phyloP scores from a whole-genome alignment of 2,329 filamentous ascomycete species.

The Colletotrichum gloeosporioides region DNA sequence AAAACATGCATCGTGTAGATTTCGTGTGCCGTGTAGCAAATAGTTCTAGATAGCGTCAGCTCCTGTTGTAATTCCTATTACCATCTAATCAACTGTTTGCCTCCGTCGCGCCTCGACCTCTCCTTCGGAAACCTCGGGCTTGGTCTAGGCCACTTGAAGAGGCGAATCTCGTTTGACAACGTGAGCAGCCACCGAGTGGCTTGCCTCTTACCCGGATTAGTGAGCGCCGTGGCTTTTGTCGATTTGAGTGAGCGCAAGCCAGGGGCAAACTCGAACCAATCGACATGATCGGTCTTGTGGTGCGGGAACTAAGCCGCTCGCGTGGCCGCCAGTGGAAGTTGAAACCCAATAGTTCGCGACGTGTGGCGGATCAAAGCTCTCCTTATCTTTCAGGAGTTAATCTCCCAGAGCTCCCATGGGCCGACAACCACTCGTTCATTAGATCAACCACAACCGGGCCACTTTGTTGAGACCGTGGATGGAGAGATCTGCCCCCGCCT shows the following conservation, averaged over 20 bases:
- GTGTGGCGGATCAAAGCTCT: background rate
- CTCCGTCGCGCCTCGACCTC: background rate
- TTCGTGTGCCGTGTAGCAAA: conserved; percentile 5
- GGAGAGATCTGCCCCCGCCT: background rate
- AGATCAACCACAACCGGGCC: background rate
- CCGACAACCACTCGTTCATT: background rate
- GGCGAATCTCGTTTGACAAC: background rate
- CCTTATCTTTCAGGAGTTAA: background rate
- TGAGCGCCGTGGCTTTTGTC: background rate
- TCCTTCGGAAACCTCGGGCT: background rate
- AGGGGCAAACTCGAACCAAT: background rate
- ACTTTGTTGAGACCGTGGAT: background rate
- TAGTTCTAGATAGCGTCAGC: conserved; percentile 1
- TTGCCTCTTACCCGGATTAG: background rate
- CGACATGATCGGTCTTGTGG: background rate
- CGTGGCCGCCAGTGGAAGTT: background rate
- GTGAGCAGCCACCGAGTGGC: background rate
- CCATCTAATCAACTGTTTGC: background rate
- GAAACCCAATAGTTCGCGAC: background rate
- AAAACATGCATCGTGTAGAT: conserved; percentile 20
- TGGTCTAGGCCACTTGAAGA: background rate
- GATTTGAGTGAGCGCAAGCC: no score
- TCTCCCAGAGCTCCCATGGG: background rate
- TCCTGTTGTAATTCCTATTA: background rate
- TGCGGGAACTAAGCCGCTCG: background rate